These are phyloP conservation scores for Perkinsus chesapeaki DNA, from an alignment of 169 alveolate genomes.

Conservation along the genomic window DNA sequence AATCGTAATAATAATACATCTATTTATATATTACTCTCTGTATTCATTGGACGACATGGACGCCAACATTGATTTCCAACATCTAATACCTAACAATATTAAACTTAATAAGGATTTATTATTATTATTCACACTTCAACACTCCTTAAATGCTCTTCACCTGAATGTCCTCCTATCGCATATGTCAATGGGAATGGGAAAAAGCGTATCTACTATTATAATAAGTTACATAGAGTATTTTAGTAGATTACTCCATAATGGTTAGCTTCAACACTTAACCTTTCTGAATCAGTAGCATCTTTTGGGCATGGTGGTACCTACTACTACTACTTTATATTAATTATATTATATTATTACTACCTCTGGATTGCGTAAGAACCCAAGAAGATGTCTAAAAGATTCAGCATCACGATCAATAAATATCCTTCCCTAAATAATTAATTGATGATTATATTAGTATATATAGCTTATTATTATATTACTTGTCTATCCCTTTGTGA, in stretches of 20 bases:
- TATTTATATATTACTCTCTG: conserved; percentile 56
- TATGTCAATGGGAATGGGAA: conserved; percentile 67
- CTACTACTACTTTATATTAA: background rate
- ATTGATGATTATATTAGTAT: background rate
- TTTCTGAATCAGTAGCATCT: conserved; percentile 60
- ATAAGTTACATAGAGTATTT: background rate
- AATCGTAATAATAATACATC: too few species aligned
- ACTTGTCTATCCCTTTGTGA: conserved; percentile 53
- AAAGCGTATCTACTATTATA: conserved; percentile 36
- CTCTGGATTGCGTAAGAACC: conserved; percentile 64
- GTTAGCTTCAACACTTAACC: conserved; percentile 57
- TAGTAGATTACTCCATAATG: conserved; percentile 38
- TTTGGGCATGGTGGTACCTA: conserved; percentile 8
- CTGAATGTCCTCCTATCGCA: conserved; percentile 69
- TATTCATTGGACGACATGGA: conserved; percentile 69
- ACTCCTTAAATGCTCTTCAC: conserved; percentile 55
- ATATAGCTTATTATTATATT: background rate
- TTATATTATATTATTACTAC: background rate
- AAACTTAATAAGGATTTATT: background rate
- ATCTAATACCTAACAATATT: conserved; percentile 40
- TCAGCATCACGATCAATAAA: conserved; percentile 73
- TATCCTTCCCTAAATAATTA: conserved; percentile 52
- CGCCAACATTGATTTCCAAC: conserved; percentile 72
- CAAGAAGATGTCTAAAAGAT: conserved; percentile 56
- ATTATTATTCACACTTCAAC: conserved; percentile 31